phyloP scores from a whole-genome alignment of 257 asterid species.

The Asclepias syriaca region DNA sequence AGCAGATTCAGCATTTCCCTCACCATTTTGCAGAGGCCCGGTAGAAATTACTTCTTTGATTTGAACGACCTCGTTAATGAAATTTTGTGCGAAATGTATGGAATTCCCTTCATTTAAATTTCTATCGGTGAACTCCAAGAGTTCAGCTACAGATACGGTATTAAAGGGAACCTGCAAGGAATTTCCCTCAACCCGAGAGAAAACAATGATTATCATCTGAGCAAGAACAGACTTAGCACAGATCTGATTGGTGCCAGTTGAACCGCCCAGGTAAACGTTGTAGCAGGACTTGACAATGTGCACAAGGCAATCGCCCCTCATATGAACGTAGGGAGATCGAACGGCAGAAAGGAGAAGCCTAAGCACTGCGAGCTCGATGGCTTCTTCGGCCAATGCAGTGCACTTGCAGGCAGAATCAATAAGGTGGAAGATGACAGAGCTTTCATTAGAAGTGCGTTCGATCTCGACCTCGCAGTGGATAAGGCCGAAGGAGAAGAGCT shows the following conservation, averaged over 20 bases:
- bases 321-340: constrained; percentile 63
- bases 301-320: constrained; percentile 76
- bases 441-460: constrained; percentile 16
- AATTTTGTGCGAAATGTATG: constrained; percentile 70
- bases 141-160: constrained; percentile 62
- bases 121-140: constrained; percentile 89
- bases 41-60: constrained; percentile 56
- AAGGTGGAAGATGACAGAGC: constrained; percentile 55
- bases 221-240: constrained; percentile 96
- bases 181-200: constrained; percentile 76
- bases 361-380: constrained; percentile 69
- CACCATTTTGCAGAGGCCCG: constrained; percentile 7
- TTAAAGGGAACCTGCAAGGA: constrained; percentile 49
- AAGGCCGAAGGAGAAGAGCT: constrained; percentile 70
- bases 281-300: constrained; percentile 91
- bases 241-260: constrained; percentile 95
- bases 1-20: constrained; percentile 28
- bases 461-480: constrained; percentile 64
- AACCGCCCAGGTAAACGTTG: constrained; percentile 88
- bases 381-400: constrained; percentile 63
- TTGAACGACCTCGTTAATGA: constrained; percentile 70
- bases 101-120: constrained; percentile 92
- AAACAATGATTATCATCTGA: constrained; percentile 89
- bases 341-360: constrained; percentile 76
- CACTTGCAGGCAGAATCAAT: constrained; percentile 79